Conservation (phyloP, 352 stramenopile species). For the Thraustochytrium sp. region DNA sequence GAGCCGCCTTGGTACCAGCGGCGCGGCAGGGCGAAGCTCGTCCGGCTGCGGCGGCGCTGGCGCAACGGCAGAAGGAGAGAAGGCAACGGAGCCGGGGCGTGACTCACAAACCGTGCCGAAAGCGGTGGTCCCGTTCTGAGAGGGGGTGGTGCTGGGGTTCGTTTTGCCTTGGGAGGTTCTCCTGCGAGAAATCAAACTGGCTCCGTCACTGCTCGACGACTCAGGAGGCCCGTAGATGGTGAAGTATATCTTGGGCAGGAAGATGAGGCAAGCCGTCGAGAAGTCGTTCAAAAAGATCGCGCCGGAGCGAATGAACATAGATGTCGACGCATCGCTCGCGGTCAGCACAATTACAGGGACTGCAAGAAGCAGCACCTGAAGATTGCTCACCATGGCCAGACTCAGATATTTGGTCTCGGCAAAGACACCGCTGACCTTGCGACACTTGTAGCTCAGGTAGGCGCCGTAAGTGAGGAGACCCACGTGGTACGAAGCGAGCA, state of each 20-base stretch:
- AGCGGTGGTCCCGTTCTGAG: too few relatives aligned
- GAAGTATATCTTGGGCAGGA: conserved; percentile 31
- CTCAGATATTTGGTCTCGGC: conserved; percentile 14
- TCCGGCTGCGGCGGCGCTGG: too few relatives aligned
- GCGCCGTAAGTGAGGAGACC: background rate
- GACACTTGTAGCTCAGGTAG: conserved; percentile 14
- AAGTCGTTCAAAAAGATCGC: conserved; percentile 33
- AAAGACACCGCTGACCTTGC: conserved; percentile 10
- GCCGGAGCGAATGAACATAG: conserved; percentile 6
- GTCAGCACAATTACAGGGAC: background rate
- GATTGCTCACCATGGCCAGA: background rate
- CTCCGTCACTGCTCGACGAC: too few relatives aligned
- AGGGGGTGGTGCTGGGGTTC: too few relatives aligned
- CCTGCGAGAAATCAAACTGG: too few relatives aligned
- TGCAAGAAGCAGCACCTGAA: conserved; percentile 16
- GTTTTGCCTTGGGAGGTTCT: too few relatives aligned
- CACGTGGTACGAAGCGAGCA: conserved; percentile 6
- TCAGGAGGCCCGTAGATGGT: background rate
- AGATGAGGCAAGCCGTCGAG: conserved; percentile 7
- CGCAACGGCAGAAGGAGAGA: too few relatives aligned
- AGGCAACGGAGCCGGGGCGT: too few relatives aligned
- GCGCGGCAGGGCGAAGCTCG: too few relatives aligned
- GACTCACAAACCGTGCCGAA: too few relatives aligned
- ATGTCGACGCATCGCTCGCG: background rate
- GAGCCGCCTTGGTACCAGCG: too few relatives aligned